Conservation (phyloP, 257 asterid species). For the Ehretia macrophylla region DNA sequence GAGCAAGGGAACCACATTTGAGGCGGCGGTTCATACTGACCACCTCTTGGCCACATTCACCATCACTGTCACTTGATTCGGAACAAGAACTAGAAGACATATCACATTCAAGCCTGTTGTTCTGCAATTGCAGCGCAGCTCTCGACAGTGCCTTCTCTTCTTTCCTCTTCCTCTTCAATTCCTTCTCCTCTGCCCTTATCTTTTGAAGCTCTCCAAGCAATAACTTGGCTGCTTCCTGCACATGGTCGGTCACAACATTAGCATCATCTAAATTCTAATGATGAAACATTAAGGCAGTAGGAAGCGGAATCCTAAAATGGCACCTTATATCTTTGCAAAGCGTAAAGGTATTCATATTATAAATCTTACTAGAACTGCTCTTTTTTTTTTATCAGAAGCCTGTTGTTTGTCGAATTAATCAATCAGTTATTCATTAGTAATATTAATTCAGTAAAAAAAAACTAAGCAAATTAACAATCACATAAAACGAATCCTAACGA, state of each 20-base stretch:
- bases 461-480: too few species aligned
- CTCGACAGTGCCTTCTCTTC: conserved; percentile 40
- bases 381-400: too few species aligned
- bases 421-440: too few species aligned
- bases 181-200: conserved; percentile 42
- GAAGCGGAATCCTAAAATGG: too few species aligned
- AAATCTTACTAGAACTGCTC: neutral
- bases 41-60: conserved; percentile 59
- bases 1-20: conserved; percentile 7
- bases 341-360: too few species aligned
- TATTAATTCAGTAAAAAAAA: too few species aligned
- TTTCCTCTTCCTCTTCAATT: conserved; percentile 34
- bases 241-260: neutral
- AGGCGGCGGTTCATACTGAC: conserved; percentile 33
- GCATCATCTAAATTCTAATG: neutral
- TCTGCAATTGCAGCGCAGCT: conserved; percentile 19
- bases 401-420: too few species aligned
- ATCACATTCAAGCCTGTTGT: conserved; percentile 9
- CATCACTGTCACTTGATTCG: conserved; percentile 70
- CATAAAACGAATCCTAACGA: too few species aligned
- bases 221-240: conserved; percentile 58
- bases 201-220: conserved; percentile 52
- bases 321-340: too few species aligned
- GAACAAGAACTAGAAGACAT: conserved; percentile 54
- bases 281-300: neutral